Evolutionary conservation across 306 rosid genomes (phyloP).

Genomic region (Pyrus pyrifolia): DNA sequence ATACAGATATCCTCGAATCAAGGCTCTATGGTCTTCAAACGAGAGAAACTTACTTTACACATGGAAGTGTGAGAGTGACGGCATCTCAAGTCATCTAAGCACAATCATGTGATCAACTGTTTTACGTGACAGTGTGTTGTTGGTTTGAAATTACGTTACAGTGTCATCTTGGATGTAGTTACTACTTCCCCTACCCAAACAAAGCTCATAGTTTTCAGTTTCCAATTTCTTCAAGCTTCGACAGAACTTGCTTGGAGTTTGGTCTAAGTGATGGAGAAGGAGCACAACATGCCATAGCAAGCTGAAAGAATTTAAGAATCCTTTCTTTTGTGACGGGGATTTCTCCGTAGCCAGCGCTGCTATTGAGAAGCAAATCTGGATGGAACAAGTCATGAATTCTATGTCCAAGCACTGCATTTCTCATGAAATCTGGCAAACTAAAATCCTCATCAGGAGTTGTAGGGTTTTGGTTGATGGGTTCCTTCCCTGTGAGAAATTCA

Average conservation of each 20-base stretch:
- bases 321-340: constrained; percentile 41
- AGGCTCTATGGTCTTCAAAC: constrained; percentile 2
- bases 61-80: neutral
- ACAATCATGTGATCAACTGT: neutral
- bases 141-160: accelerated
- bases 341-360: constrained; percentile 25
- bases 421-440: constrained; percentile 71
- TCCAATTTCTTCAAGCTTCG: constrained; percentile 73
- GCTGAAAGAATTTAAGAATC: constrained; percentile 65
- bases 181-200: neutral
- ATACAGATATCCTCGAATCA: constrained; percentile 2
- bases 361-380: constrained; percentile 55
- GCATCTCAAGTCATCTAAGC: neutral
- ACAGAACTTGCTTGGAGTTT: constrained; percentile 54
- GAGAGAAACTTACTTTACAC: neutral
- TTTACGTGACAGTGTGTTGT: no score
- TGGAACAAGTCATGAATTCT: constrained; percentile 71
- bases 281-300: constrained; percentile 83
- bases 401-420: constrained; percentile 69
- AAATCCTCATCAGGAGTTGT: constrained; percentile 79
- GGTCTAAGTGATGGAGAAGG: constrained; percentile 83
- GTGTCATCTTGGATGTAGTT: no score
- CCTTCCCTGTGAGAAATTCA: constrained; percentile 78
- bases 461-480: constrained; percentile 62
- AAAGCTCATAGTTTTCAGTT: constrained; percentile 22